phyloP scores from a whole-genome alignment of 2,329 filamentous ascomycete genomes.

The Fusarium coffeatum region DNA sequence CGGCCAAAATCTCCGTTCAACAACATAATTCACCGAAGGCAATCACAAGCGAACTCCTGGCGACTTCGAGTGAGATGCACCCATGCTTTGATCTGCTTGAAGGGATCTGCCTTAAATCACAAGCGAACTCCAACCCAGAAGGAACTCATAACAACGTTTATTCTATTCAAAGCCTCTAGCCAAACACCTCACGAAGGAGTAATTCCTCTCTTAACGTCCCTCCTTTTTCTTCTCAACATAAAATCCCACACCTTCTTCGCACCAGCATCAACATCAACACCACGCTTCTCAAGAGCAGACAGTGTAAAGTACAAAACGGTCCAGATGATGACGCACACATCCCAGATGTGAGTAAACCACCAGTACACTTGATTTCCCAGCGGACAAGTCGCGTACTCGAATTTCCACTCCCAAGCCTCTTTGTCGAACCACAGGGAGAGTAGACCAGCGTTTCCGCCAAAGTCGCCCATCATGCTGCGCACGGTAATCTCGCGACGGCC shows the following conservation, averaged over 20 bases:
- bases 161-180: constrained; percentile 32
- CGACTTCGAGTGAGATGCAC: too few relatives aligned
- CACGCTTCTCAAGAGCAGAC: constrained; percentile 43
- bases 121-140: neutral
- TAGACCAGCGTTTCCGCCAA: constrained; percentile 89
- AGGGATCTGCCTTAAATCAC: neutral
- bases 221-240: constrained; percentile 11
- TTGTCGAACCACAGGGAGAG: constrained; percentile 91
- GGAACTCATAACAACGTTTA: constrained; percentile 18
- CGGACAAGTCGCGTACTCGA: constrained; percentile 81
- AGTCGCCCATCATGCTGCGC: constrained; percentile 98
- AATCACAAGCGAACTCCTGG: constrained; percentile 11
- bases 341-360: constrained; percentile 88
- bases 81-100: too few relatives aligned
- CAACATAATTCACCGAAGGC: constrained; percentile 12
- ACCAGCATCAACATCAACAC: constrained; percentile 52
- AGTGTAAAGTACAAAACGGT: constrained; percentile 45
- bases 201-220: constrained; percentile 23
- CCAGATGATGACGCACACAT: constrained; percentile 61
- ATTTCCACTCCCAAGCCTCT: constrained; percentile 78
- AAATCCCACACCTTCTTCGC: constrained; percentile 17
- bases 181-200: neutral
- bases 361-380: constrained; percentile 91
- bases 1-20: constrained; percentile 8
- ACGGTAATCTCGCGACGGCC: constrained; percentile 91